Evolutionary conservation across 2,329 filamentous ascomycete genomes (phyloP), one percentile per base, ranked within the genome.

Genomic region (Hypoxylon sp.): DNA sequence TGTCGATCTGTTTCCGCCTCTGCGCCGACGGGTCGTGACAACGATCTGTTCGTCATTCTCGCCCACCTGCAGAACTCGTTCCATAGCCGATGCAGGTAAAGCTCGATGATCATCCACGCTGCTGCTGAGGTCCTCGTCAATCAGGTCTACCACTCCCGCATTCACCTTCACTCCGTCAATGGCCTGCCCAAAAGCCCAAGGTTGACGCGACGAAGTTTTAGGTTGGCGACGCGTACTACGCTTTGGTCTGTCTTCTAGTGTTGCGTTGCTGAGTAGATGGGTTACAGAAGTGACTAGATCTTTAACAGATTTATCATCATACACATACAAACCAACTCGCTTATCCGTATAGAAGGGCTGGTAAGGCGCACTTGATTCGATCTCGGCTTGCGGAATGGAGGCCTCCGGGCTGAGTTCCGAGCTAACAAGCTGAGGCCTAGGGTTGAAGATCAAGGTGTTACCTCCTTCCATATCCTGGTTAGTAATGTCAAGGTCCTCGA

Each of bases 291-390:
- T 68, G 7, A 70, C 37, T 12, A 69, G 63, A 26, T 61, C 30
- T 6, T 57, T 57, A 17, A 17, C 37, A 32, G 37, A 40, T 26
- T 51, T 69, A 42, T 63, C 58, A 25, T 66, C 71, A 66, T 87
- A 89, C 30, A 91, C 81, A 60, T 86, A 89, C 19, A 97, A 77
- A n/a, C 80, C 83, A 32, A 97, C 89, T 2, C 93, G 84, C 45
- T 85, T 83, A 66, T 97, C 92, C 0, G 92, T 94, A 69, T 97
- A 93, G 75, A 97, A 97, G 1, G 94, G 93, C 65, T 96, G 92
- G 64, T 96, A 97, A 2, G 93, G 91, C 3, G 92, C 89, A 66
- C 93, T 97, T 1, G 93, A 96, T 67, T 99, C 94, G 59, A 96
- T 95, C 75, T 97, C 92, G 4, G 90, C 91, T 59, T 87, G 83